These are phyloP conservation scores for Eimeria falciformis DNA, from an alignment of 169 alveolate species.

Conservation along the genomic window DNA sequence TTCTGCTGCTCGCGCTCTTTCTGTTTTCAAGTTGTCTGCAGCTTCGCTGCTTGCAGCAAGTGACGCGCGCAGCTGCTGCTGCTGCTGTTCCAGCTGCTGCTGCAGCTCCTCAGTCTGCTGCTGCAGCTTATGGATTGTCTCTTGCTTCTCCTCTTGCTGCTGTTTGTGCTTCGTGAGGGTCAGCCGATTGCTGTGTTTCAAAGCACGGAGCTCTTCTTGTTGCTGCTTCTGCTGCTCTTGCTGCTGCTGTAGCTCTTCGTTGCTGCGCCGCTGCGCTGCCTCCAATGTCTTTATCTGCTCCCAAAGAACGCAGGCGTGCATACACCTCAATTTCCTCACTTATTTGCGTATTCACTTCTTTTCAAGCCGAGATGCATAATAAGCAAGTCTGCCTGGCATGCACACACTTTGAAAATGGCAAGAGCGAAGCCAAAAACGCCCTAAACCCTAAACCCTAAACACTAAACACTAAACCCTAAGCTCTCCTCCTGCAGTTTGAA, in stretches of 20 bases:
- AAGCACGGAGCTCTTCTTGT: conserved; percentile 57
- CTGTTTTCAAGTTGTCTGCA: conserved; percentile 43
- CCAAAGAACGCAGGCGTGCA: not conserved
- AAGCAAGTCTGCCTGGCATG: no score
- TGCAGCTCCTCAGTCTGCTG: conserved; percentile 61
- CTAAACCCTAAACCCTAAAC: not conserved
- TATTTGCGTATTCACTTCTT: not conserved
- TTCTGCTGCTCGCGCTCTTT: conserved; percentile 69
- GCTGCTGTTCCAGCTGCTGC: conserved; percentile 53
- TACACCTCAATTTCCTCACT: no score
- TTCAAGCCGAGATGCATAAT: no score
- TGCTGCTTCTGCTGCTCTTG: conserved; percentile 60
- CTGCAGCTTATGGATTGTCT: conserved; percentile 30
- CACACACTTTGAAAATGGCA: no score
- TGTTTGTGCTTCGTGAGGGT: conserved; percentile 43
- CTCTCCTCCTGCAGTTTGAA: no score
- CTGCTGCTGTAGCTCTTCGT: conserved; percentile 57
- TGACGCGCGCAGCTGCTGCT: conserved; percentile 62
- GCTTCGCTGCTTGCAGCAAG: conserved; percentile 50
- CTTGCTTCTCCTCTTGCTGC: conserved; percentile 69
- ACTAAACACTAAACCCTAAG: no score
- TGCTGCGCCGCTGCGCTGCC: conserved; percentile 67
- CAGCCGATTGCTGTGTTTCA: conserved; percentile 34
- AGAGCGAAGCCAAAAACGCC: no score
- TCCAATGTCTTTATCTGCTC: conserved; percentile 34